phyloP scores from a whole-genome alignment of 176 grass and related monocot species.

The Eragrostis nindensis region DNA sequence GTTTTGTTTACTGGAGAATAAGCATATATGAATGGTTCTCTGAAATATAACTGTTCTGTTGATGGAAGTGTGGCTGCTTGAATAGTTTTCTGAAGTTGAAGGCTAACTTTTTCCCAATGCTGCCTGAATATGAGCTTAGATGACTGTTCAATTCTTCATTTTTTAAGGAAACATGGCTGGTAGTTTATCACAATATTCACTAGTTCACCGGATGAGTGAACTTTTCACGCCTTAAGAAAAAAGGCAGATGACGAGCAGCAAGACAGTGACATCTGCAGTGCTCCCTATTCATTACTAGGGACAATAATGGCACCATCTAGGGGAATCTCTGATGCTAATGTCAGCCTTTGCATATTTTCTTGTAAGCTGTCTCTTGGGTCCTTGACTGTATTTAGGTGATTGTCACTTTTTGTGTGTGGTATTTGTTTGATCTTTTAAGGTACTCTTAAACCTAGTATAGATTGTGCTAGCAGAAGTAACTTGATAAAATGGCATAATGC shows the following conservation, averaged over 20 bases:
- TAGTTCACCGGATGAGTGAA: neutral
- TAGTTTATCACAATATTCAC: neutral
- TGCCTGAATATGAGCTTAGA: neutral
- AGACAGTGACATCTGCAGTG: neutral
- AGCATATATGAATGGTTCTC: neutral
- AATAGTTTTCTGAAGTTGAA: neutral
- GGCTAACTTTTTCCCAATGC: neutral
- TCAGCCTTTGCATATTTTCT: no score
- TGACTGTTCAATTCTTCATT: neutral
- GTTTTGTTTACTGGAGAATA: neutral
- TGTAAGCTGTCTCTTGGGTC: neutral
- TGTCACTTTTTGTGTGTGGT: neutral
- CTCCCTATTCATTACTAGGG: no score
- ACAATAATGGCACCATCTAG: neutral
- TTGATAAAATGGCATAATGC: neutral
- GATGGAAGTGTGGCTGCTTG: neutral
- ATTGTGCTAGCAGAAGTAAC: neutral
- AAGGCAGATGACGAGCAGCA: neutral
- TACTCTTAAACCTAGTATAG: neutral
- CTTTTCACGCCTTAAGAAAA: no score
- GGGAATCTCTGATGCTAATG: neutral
- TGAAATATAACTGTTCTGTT: neutral
- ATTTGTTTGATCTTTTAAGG: no score
- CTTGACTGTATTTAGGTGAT: neutral
- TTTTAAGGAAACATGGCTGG: neutral